These are phyloP conservation scores for Ophiostoma triangulosporum DNA, from an alignment of 2,329 filamentous ascomycete genomes.

Conservation along the genomic window DNA sequence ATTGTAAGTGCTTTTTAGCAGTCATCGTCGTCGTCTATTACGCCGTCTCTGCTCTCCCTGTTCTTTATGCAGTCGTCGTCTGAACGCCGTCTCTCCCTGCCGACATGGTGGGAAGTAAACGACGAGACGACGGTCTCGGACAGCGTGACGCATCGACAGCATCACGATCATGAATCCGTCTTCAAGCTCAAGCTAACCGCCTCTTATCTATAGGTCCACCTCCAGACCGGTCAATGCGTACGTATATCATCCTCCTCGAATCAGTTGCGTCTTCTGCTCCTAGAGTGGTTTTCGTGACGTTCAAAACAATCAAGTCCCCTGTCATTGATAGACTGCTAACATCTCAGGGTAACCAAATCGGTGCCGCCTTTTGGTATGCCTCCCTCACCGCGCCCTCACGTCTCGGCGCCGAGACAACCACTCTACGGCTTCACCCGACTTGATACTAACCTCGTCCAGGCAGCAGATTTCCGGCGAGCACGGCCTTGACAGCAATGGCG, in stretches of 20 bases:
- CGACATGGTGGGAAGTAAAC: too few relatives aligned
- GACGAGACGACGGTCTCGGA: too few relatives aligned
- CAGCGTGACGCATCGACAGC: background rate
- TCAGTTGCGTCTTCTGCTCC: too few relatives aligned
- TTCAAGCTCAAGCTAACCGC: conserved; percentile 6
- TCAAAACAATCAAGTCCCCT: too few relatives aligned
- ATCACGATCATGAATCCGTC: background rate
- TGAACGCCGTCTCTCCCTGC: too few relatives aligned
- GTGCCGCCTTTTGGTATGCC: conserved; percentile 96
- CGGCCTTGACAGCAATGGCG: conserved; percentile 91
- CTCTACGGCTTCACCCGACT: background rate
- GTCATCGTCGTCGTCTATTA: too few relatives aligned
- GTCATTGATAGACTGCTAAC: conserved; percentile 13
- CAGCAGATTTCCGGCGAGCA: conserved; percentile 82
- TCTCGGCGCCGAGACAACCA: background rate
- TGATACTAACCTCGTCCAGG: conserved; percentile 27
- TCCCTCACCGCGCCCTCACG: background rate
- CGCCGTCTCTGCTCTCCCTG: background rate
- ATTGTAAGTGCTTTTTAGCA: conserved; percentile 47
- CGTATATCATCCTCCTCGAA: conserved; percentile 23
- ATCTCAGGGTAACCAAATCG: conserved; percentile 94
- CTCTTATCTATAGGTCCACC: conserved; percentile 66
- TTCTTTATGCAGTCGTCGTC: too few relatives aligned
- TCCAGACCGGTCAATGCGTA: conserved; percentile 99
- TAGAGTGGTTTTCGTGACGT: too few relatives aligned